These are phyloP conservation scores for Boeremia lycopersici DNA, from an alignment of 2,329 filamentous ascomycete genomes.

Conservation along the genomic window DNA sequence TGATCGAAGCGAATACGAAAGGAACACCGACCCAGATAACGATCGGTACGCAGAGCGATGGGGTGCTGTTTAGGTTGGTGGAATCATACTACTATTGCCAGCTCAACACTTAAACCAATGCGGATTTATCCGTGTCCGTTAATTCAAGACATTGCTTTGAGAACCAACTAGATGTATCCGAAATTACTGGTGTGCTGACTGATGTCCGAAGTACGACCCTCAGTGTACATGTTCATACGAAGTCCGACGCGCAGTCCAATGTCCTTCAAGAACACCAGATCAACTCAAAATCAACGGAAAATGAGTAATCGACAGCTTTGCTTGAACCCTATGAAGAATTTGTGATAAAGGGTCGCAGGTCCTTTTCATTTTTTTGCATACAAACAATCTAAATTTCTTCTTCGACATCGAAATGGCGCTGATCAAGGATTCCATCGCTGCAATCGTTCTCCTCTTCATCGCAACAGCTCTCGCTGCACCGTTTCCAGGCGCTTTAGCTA, in stretches of 20 bases:
- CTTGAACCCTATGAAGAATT: not conserved
- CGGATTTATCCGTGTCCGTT: too few species aligned
- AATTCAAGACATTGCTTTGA: not conserved
- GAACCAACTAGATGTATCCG: not conserved
- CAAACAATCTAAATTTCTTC: not conserved
- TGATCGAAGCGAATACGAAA: conserved; percentile 63
- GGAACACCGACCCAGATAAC: conserved; percentile 55
- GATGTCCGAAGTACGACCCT: not conserved
- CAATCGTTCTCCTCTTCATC: not conserved
- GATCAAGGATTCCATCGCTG: not conserved
- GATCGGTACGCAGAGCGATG: conserved; percentile 62
- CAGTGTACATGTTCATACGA: too few species aligned
- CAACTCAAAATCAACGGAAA: not conserved
- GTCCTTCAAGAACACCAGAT: not conserved
- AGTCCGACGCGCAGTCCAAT: not conserved
- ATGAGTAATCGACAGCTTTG: conserved; percentile 4
- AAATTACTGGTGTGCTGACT: not conserved
- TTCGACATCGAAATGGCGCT: not conserved
- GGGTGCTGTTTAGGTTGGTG: conserved; percentile 25
- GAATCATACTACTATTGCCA: not conserved
- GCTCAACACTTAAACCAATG: not conserved
- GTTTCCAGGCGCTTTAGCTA: not conserved
- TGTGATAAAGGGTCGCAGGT: not conserved
- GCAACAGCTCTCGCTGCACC: not conserved
- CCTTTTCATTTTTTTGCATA: not conserved